Evolutionary conservation across 305 asterid species (phyloP).

Genomic region (Solanum hybrid): DNA sequence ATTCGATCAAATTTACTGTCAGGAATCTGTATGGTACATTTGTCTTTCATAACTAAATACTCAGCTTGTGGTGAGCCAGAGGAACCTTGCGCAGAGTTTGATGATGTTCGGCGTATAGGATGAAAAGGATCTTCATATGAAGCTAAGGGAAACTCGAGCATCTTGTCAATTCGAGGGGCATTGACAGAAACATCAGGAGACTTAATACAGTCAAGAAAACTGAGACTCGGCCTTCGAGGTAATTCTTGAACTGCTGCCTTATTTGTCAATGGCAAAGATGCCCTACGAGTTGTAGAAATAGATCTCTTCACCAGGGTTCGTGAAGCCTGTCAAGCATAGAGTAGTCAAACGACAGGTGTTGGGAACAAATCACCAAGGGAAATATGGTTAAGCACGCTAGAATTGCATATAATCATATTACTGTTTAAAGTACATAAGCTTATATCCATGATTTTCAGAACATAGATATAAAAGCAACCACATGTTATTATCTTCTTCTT

Average conservation of each 20-base stretch:
- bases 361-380: neutral
- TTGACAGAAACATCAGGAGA: conserved; percentile 72
- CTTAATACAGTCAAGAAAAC: conserved; percentile 34
- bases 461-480: neutral
- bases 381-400: neutral
- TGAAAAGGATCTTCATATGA: conserved; percentile 42
- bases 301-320: conserved; percentile 44
- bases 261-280: conserved; percentile 56
- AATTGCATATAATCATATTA: neutral
- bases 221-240: conserved; percentile 32
- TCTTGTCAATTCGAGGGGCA: conserved; percentile 76
- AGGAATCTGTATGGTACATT: conserved; percentile 54
- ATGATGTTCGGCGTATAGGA: conserved; percentile 37
- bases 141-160: conserved; percentile 66
- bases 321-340: conserved; percentile 41
- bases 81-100: conserved; percentile 52
- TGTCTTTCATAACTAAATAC: conserved; percentile 68
- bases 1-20: conserved; percentile 39
- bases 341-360: neutral
- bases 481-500: neutral
- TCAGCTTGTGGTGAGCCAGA: conserved; percentile 56
- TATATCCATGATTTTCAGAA: neutral
- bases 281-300: conserved; percentile 51
- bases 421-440: neutral
- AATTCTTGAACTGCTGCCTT: conserved; percentile 28